Evolutionary conservation across 202 grass and related monocot species (phyloP).

Genomic region (Zoysia matrella): DNA sequence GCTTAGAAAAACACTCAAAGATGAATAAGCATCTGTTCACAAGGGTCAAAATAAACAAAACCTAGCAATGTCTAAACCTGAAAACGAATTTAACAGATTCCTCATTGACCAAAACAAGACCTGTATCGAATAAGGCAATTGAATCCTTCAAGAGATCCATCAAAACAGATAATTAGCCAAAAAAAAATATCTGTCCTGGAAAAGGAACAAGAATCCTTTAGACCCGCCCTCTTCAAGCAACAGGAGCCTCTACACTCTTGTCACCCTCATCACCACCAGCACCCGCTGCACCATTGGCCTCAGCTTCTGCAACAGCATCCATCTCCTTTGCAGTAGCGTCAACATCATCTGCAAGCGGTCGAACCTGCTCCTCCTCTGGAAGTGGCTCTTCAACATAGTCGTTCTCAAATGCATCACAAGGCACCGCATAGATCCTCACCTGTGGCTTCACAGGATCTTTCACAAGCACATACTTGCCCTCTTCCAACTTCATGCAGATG

Average conservation of each 20-base stretch:
- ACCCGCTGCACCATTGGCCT: slow-evolving; percentile 40
- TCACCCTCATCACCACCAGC: slow-evolving; percentile 30
- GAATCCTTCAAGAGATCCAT: slow-evolving; percentile 5
- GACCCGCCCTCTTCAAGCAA: slow-evolving; percentile 56
- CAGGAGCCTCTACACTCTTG: slow-evolving; percentile 42
- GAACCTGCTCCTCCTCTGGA: slow-evolving; percentile 95
- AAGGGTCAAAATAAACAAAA: slow-evolving; percentile 10
- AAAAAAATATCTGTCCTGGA: background rate
- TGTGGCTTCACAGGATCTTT: slow-evolving; percentile 94
- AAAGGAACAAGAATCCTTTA: slow-evolving; percentile 12
- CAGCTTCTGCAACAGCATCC: slow-evolving; percentile 60
- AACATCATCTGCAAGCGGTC: slow-evolving; percentile 48
- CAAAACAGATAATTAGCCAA: slow-evolving; percentile 28
- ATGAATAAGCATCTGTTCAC: background rate
- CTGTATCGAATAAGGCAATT: background rate
- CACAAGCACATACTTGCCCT: slow-evolving; percentile 97
- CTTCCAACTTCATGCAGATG: slow-evolving; percentile 92
- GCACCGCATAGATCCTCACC: slow-evolving; percentile 89
- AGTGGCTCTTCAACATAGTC: slow-evolving; percentile 99
- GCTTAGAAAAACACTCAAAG: background rate
- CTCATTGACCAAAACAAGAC: slow-evolving; percentile 28
- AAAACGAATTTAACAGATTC: slow-evolving; percentile 23
- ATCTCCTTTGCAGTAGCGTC: slow-evolving; percentile 62
- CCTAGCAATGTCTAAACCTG: slow-evolving; percentile 19
- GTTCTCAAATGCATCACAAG: slow-evolving; percentile 93